Percentiles rank a stretch among this genome's conserved stretches.
These are phyloP conservation scores for Haematococcus sp. DNA, from an alignment of 139 green algal species.

Conservation along the genomic window DNA sequence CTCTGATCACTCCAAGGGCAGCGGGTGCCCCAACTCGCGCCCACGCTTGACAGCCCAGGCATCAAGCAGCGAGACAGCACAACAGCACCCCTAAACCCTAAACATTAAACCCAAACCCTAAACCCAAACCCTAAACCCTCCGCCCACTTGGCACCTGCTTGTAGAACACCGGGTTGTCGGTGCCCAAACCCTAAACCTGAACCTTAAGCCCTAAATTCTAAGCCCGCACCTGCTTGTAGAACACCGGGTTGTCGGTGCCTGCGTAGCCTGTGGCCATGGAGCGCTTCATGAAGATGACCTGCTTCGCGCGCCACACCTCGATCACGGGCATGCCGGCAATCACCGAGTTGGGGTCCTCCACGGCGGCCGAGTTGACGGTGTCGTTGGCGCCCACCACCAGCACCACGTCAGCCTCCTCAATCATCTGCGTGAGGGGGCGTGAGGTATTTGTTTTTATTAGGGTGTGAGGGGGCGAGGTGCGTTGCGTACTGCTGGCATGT, in stretches of 20 bases:
- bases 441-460: too few species aligned
- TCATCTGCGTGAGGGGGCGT: slow-evolving; percentile 27
- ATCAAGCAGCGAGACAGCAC: slow-evolving; percentile 29
- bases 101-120: neutral
- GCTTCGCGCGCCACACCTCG: slow-evolving; percentile 80
- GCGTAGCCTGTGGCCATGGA: slow-evolving; percentile 83
- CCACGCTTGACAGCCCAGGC: too few species aligned
- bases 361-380: slow-evolving; percentile 84
- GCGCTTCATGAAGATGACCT: slow-evolving; percentile 87
- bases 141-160: too few species aligned
- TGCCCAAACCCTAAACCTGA: slow-evolving; percentile 2
- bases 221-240: too few species aligned
- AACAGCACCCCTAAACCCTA: too few species aligned
- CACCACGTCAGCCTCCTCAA: slow-evolving; percentile 72
- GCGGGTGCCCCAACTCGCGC: too few species aligned
- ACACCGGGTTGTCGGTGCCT: slow-evolving; percentile 82
- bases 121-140: neutral
- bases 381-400: slow-evolving; percentile 87
- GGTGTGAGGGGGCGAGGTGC: too few species aligned
- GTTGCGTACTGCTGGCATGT: too few species aligned
- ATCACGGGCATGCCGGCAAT: slow-evolving; percentile 77
- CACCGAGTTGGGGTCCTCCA: slow-evolving; percentile 81
- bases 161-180: slow-evolving; percentile 85
- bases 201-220: too few species aligned
- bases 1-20: too few species aligned